Conservation (phyloP, 139 green algal species). For the Coelastrella sp. region DNA sequence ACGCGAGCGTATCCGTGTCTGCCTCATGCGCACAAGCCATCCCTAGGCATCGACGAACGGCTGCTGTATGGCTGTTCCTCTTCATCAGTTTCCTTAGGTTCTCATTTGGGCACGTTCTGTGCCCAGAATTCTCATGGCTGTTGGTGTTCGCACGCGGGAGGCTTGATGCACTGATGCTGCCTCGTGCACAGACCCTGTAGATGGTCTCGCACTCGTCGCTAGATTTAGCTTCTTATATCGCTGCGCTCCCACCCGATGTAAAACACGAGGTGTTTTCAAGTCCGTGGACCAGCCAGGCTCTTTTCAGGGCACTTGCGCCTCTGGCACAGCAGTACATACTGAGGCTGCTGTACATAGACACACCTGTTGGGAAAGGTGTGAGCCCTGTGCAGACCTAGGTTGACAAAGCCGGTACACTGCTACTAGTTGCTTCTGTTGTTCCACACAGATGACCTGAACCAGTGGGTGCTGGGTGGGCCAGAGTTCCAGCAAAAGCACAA, state of each 20-base stretch:
- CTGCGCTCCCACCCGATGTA: conserved; percentile 43
- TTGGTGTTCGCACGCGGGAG: no score
- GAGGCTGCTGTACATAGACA: conserved; percentile 72
- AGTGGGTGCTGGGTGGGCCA: conserved; percentile 8
- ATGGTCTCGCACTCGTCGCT: conserved; percentile 21
- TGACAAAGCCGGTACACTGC: no score
- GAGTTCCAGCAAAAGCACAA: conserved; percentile 20
- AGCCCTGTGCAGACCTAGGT: no score
- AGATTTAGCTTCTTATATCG: conserved; percentile 40
- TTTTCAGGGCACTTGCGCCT: conserved; percentile 80
- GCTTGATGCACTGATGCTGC: no score
- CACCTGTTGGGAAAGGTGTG: conserved; percentile 55
- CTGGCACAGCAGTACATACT: conserved; percentile 81
- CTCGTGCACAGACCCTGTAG: not conserved
- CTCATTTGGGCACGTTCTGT: no score
- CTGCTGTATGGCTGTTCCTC: no score
- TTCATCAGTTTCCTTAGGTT: no score
- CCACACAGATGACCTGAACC: not conserved
- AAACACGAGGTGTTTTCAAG: conserved; percentile 69
- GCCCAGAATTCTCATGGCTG: no score
- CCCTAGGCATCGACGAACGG: no score
- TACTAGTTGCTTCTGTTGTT: not conserved
- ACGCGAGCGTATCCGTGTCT: no score
- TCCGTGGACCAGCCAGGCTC: conserved; percentile 77
- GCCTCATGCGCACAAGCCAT: no score